Base-by-base conservation (phyloP, 169 alveolate species). In the Cryptosporidium ubiquitum region DNA sequence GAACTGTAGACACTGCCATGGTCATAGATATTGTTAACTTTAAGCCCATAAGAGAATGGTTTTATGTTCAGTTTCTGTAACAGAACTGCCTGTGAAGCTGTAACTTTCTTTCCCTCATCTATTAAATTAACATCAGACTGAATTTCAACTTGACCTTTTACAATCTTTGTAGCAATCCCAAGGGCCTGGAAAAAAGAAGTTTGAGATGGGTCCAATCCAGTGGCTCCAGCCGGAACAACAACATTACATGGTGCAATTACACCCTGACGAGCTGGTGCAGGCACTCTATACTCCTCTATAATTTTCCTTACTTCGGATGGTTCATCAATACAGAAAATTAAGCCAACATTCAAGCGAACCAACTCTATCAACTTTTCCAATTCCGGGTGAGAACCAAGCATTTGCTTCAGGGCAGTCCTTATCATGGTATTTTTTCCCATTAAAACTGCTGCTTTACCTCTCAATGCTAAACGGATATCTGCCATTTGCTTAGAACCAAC, bases 181-280 rank as follows among this genome's bases (percentile, higher is more conserved):
- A 98, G 95, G 47, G 99, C 98, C 93, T 99, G 99, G 98, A 99
- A 99, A 98, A 98, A 99, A 68, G 98, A 95, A 39, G 99, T 98
- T 94, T 97, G 99, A 35, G 99, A 97, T 40, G 99, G 99, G 91
- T 99, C 99, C 97, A 99, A 94, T 75, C 99, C 99, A 39, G 99
- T 98, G 37, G 99, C 98, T 12, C 99, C 99, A 52, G 99, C 98
- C 14, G 99, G 99, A 74, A 99, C 97, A 93, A 95, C 95, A 71
- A 98, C 99, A 92, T 98, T 99, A 85, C 94, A 94, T 3, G 99
- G 99, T 52, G 99, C 98, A 57, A 97, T 91, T 75, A 97, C 98
- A 86, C 99, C 99, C 74, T 97, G 98, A 91, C 97, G 94, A 58
- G 99, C 99, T 40, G 99, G 99, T 44, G 99, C 99, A 68, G 99